These are phyloP conservation scores for Lyophyllum semitale DNA, from an alignment of 768 basidiomycete genomes.

Conservation along the genomic window DNA sequence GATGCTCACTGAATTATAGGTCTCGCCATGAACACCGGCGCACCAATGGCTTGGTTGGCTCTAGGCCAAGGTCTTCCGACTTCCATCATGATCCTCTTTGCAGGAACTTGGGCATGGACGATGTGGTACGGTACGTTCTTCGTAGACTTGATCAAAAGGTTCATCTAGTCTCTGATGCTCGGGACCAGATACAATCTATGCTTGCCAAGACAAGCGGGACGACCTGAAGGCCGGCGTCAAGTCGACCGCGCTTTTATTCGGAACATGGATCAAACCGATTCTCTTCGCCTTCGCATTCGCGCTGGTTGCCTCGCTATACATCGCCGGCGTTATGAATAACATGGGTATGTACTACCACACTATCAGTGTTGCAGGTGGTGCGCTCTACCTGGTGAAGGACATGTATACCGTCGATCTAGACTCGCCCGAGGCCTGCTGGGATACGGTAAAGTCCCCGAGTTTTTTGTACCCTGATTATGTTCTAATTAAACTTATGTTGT, in stretches of 20 bases:
- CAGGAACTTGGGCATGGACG: conserved; percentile 22
- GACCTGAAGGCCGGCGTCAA: conserved; percentile 37
- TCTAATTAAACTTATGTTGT: background rate
- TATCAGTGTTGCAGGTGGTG: conserved; percentile 15
- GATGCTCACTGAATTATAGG: conserved; percentile 8
- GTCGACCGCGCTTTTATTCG: conserved; percentile 18
- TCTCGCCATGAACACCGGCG: conserved; percentile 35
- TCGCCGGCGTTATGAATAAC: conserved; percentile 14
- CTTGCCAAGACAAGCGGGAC: conserved; percentile 60
- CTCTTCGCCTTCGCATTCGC: conserved; percentile 9
- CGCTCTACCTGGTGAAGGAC: conserved; percentile 10
- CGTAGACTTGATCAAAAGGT: background rate
- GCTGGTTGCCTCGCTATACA: conserved; percentile 13
- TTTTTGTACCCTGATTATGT: background rate
- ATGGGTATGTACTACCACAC: conserved; percentile 12
- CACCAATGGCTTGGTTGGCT: conserved; percentile 32
- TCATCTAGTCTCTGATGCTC: background rate
- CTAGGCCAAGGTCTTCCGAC: conserved; percentile 12
- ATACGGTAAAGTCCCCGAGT: conserved; percentile 4
- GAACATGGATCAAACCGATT: conserved; percentile 15
- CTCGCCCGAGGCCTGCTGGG: conserved; percentile 18
- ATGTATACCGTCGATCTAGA: conserved; percentile 13
- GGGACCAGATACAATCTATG: conserved; percentile 55
- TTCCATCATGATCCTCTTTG: conserved; percentile 15
- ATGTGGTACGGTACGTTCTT: conserved; percentile 20